A percentile compares a stretch with the other conserved stretches of the same genome.
Conservation (phyloP, 768 basidiomycete species). For the Clitopilus passeckerianus region DNA sequence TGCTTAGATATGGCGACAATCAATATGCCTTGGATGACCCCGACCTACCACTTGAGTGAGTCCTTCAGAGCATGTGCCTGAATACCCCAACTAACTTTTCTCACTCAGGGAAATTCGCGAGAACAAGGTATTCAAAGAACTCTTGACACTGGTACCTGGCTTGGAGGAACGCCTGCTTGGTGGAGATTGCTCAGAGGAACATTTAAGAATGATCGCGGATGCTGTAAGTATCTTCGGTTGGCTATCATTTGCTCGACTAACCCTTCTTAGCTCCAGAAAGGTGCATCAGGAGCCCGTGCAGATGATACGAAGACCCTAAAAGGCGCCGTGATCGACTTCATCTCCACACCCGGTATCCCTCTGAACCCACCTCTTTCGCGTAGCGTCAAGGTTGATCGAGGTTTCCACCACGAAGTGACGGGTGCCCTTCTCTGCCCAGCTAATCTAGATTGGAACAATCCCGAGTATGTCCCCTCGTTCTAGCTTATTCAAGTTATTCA, state of each 20-base stretch:
- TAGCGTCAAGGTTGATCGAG: conserved; percentile 6
- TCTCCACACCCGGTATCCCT: conserved; percentile 11
- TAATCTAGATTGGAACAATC: conserved; percentile 6
- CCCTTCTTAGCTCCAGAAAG: conserved; percentile 17
- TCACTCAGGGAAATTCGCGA: not conserved
- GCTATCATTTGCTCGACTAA: not conserved
- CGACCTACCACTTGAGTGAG: not conserved
- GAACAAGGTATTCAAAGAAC: not conserved
- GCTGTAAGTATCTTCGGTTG: not conserved
- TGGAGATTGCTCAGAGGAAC: not conserved
- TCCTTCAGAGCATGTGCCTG: not conserved
- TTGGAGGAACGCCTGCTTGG: not conserved
- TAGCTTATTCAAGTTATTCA: not conserved
- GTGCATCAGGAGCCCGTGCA: conserved; percentile 12
- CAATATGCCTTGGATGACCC: not conserved
- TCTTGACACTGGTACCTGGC: not conserved
- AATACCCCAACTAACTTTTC: not conserved
- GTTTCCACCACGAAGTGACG: conserved; percentile 9
- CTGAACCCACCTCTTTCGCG: conserved; percentile 7
- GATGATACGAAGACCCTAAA: conserved; percentile 15
- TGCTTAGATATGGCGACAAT: not conserved
- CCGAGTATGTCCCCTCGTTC: conserved; percentile 2
- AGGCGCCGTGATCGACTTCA: conserved; percentile 17
- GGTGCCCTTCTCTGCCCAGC: conserved; percentile 12
- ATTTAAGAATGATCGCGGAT: not conserved